Base-by-base conservation (phyloP, 306 rosid species). In the Glycyrrhiza uralensis region DNA sequence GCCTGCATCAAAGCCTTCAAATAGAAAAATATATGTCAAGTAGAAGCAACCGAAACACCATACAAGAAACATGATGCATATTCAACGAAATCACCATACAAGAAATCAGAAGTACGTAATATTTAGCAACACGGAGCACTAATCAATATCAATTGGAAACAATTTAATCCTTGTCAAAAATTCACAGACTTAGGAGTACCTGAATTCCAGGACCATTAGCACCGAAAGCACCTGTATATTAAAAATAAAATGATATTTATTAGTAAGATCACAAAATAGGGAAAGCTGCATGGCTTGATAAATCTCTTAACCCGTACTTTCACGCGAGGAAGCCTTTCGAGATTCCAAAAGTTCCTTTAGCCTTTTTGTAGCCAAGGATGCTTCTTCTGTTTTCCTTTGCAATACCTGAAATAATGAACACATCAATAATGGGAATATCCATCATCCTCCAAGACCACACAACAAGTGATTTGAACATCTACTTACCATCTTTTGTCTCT, bases 301-400 rank as follows among this genome's bases (percentile, higher is more conserved):
- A 71, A 22, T 68, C 26, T 72, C 72, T 84, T 70, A 24, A 90
- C 94, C 76, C 3, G 66, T 55, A 76, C 79, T 80, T 81, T 91
- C 97, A 35, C 99, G 96, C 3, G 91, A 80, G 45, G 92, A 76
- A 62, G 88, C 66, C 87, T 76, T 95, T 50, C 91, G 84, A 41
- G 99, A 85, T 89, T 95, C 99, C 69, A 95, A 80, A 72, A 89
- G 87, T 15, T 91, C 99, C 65, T 91, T 95, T 41, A 95, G 90
- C 84, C 92, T 89, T 84, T 95, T 95, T 56, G 97, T 82, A 55
- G 99, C 99, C 85, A 78, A 65, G 64, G 95, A 76, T 64, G 97
- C 99, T 83, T 95, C 99, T 89, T 91, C 99, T 36, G 99, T 85
- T 79, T 95, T 95, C 62, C 99, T 80, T 86, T 95, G 99, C 86